phyloP scores from a whole-genome alignment of 108 stramenopile species.

The Fistulifera pelliculosa region DNA sequence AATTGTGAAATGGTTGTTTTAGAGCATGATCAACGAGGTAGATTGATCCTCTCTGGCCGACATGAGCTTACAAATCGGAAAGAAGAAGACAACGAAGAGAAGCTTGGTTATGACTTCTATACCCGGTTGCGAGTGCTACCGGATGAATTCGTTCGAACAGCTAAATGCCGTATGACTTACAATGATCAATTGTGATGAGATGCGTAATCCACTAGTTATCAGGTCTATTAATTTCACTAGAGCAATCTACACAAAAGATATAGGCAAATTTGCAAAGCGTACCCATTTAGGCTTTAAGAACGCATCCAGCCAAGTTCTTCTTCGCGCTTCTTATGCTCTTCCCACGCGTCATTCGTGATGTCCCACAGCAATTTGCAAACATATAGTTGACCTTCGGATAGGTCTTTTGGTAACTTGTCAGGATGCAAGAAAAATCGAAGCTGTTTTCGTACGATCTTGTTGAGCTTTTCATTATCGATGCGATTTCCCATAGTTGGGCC shows the following conservation, averaged over 20 bases:
- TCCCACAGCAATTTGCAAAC: conserved; percentile 81
- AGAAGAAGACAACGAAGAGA: conserved; percentile 6
- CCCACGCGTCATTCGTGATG: conserved; percentile 68
- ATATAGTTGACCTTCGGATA: conserved; percentile 56
- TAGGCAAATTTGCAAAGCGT: too few relatives aligned
- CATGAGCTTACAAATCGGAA: conserved; percentile 29
- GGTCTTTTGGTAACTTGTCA: conserved; percentile 72
- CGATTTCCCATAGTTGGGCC: conserved; percentile 31
- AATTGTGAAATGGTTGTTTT: conserved; percentile 87
- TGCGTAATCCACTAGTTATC: too few relatives aligned
- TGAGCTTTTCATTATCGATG: conserved; percentile 60
- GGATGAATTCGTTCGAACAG: conserved; percentile 30
- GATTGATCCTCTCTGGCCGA: conserved; percentile 57
- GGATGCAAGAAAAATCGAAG: conserved; percentile 78
- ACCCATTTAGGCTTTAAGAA: background rate
- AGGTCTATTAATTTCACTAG: too few relatives aligned
- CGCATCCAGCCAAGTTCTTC: conserved; percentile 21
- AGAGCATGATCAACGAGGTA: conserved; percentile 68
- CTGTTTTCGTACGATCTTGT: conserved; percentile 64
- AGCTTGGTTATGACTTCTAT: conserved; percentile 50
- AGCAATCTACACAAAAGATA: too few relatives aligned
- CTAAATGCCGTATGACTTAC: conserved; percentile 46
- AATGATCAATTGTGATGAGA: conserved; percentile 23
- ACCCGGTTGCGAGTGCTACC: conserved; percentile 53
- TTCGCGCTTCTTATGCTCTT: conserved; percentile 67